Base-by-base conservation (phyloP, 2,329 filamentous ascomycete genomes). In the Dothideomycetes sp. region DNA sequence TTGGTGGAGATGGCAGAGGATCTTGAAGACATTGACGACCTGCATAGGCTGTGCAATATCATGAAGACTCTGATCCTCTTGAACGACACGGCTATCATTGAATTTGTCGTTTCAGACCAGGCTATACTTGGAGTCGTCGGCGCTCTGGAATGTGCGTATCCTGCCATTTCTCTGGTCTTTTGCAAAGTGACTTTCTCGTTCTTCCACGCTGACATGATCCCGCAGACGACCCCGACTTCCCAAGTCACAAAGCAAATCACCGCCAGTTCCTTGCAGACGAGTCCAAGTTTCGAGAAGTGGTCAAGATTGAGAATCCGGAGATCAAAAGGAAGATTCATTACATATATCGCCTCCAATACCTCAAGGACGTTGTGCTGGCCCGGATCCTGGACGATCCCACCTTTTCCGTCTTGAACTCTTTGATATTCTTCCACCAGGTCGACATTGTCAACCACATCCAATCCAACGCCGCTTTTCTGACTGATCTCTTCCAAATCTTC, bases 401-500 rank as follows among this genome's bases (percentile, higher is more conserved):
- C 15, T 98, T 96, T 60, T 94, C 86, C 17, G 88, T 96, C 18
- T 78, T 98, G 48, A 98, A 96, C 63, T 94, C 87, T 37, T 74
- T 96, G 51, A 98, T 98, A 50, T 98, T 95, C 67, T 98, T 94
- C 71, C 91, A 96, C 64, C 91, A 98, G 65, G 88, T 96, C 52
- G 91, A 96, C 55, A 95, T 98, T 55, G 82, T 98, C 36, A 84
- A 89, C 55, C 85, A 96, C 61, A 71, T 98, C n/a, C 88, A 95
- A 60, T 72, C 71, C 18, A 94, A 94, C 52, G 68, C 68, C 1
- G 63, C 65, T 2, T 95, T 94, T 53, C 66, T 96, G 19, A 79
- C 78, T 49, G 85, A 95, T 46, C 72, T 96, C 3, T 98, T 96
- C 58, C 73, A 75, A 39, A 86, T 96, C 46, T 95, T 96, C 54